Evolutionary conservation across 2,329 filamentous ascomycete genomes (phyloP).

Genomic region (Pyrenophora tritici-repentis): DNA sequence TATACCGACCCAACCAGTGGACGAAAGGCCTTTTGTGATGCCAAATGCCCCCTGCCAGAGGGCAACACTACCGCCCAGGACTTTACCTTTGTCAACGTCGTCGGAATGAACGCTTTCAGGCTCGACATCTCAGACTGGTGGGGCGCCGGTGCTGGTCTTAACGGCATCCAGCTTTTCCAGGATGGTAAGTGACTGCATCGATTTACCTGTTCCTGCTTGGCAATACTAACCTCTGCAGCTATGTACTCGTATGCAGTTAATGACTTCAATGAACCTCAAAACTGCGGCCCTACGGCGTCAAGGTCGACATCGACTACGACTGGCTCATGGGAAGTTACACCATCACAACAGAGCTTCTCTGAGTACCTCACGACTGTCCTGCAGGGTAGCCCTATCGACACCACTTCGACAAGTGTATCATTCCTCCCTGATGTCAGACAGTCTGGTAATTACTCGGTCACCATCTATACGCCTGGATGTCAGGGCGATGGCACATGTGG

Average conservation of each 20-base stretch:
- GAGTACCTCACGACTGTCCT: slow-evolving; percentile 76
- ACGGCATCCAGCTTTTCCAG: slow-evolving; percentile 85
- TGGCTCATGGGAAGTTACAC: slow-evolving; percentile 74
- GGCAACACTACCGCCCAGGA: slow-evolving; percentile 77
- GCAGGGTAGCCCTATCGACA: slow-evolving; percentile 57
- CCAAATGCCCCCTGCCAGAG: slow-evolving; percentile 78
- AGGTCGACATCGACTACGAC: slow-evolving; percentile 63
- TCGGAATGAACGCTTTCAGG: slow-evolving; percentile 86
- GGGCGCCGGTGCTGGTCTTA: slow-evolving; percentile 79
- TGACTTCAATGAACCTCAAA: slow-evolving; percentile 86
- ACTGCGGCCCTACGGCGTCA: slow-evolving; percentile 68
- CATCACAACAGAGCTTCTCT: slow-evolving; percentile 71
- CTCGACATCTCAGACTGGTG: slow-evolving; percentile 89
- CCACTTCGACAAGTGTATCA: slow-evolving; percentile 69
- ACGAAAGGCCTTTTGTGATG: slow-evolving; percentile 73
- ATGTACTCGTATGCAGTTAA: slow-evolving; percentile 85
- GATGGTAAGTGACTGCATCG: slow-evolving; percentile 54
- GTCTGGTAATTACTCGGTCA: slow-evolving; percentile 89
- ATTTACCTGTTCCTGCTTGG: background rate
- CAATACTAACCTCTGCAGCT: slow-evolving; percentile 51
- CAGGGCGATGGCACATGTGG: slow-evolving; percentile 75
- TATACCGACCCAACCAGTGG: slow-evolving; percentile 76
- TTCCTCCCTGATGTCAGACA: slow-evolving; percentile 85
- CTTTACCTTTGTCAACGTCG: slow-evolving; percentile 88
- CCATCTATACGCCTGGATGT: slow-evolving; percentile 92